phyloP scores from a whole-genome alignment of 106 monocot species.

The Allium sativum region DNA sequence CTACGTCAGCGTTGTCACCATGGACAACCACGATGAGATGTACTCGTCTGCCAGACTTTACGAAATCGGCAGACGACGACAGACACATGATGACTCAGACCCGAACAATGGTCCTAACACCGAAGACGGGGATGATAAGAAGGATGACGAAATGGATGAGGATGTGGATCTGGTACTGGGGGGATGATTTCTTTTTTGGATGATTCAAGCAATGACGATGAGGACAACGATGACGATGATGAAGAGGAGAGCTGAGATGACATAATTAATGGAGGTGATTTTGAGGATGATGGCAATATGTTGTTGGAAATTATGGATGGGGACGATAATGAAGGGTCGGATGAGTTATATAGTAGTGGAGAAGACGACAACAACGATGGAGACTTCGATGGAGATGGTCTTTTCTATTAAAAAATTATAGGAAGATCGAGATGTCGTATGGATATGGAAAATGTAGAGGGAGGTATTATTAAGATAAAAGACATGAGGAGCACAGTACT shows the following conservation, averaged over 20 bases:
- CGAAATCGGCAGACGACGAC: constrained; percentile 68
- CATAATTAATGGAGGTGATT: constrained; percentile 33
- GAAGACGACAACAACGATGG: constrained; percentile 36
- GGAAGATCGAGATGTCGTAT: too few species aligned
- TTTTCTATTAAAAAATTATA: too few species aligned
- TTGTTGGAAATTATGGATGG: constrained; percentile 55
- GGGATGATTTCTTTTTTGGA: constrained; percentile 32
- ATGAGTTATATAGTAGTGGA: constrained; percentile 47
- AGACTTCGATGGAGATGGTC: not conserved
- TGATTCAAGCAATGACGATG: constrained; percentile 22
- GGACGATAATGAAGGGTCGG: constrained; percentile 18
- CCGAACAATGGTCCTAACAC: constrained; percentile 78
- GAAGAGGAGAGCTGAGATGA: constrained; percentile 49
- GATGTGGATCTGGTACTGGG: constrained; percentile 45
- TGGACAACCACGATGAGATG: constrained; percentile 90
- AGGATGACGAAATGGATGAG: constrained; percentile 42
- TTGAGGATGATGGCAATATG: constrained; percentile 21
- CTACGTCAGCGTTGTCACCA: constrained; percentile 67
- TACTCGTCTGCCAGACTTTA: constrained; percentile 77
- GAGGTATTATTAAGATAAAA: too few species aligned
- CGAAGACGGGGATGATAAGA: constrained; percentile 69
- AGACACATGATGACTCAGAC: constrained; percentile 92
- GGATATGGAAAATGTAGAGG: too few species aligned
- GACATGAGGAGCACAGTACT: too few species aligned
- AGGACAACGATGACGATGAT: constrained; percentile 46